phyloP scores from a whole-genome alignment of 345 rosid species.

The Odontarrhena argentea region DNA sequence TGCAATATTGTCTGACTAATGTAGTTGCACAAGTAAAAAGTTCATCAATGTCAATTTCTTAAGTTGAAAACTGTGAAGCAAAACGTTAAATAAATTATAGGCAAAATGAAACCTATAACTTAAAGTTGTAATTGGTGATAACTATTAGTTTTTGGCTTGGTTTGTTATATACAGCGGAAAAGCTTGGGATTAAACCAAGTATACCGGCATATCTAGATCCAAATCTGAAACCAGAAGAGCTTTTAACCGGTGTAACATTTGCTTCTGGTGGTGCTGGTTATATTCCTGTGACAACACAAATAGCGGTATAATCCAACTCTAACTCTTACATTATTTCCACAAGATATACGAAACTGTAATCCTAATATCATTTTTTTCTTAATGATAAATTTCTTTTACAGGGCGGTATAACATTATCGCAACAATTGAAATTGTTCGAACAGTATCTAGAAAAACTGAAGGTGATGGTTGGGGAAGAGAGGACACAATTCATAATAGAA shows the following conservation, averaged over 20 bases:
- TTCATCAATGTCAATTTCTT: slow-evolving; percentile 9
- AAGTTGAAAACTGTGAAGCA: neutral
- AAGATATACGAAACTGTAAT: neutral
- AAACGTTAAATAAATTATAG: neutral
- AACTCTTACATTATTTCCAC: neutral
- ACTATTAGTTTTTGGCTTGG: neutral
- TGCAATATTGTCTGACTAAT: too few species aligned
- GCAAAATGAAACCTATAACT: neutral
- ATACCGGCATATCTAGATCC: slow-evolving; percentile 63
- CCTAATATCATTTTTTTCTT: neutral
- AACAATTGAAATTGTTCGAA: slow-evolving; percentile 51
- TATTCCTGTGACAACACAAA: slow-evolving; percentile 50
- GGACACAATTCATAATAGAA: slow-evolving; percentile 40
- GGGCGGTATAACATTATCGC: slow-evolving; percentile 49
- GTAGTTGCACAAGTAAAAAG: neutral
- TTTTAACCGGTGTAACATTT: slow-evolving; percentile 66
- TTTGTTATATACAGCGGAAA: slow-evolving; percentile 41
- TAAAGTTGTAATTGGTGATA: neutral
- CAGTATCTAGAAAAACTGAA: slow-evolving; percentile 50
- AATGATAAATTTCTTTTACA: neutral
- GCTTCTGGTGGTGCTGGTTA: slow-evolving; percentile 67
- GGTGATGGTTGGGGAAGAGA: slow-evolving; percentile 50
- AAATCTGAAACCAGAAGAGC: slow-evolving; percentile 50
- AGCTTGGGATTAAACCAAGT: slow-evolving; percentile 49
- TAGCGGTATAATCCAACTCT: slow-evolving; percentile 39